phyloP scores from a whole-genome alignment of 192 early-diverging fungal species.

The Lobosporangium transversale region DNA sequence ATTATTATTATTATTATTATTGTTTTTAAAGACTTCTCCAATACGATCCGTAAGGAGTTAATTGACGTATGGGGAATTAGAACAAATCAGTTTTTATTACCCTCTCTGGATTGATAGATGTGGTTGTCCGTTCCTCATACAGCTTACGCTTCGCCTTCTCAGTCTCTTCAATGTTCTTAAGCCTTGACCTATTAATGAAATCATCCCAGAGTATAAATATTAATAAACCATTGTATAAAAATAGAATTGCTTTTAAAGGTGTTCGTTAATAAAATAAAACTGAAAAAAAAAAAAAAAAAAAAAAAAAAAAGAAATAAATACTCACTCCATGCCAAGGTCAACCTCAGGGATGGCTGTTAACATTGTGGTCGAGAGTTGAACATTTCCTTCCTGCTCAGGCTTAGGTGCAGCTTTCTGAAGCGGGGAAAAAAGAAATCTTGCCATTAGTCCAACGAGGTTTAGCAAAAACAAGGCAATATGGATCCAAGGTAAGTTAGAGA shows the following conservation, averaged over 20 bases:
- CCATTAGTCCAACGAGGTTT: too few relatives aligned
- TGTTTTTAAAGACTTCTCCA: too few relatives aligned
- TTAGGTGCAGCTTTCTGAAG: constrained; percentile 64
- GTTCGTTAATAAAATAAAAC: neutral
- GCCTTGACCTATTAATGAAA: constrained; percentile 61
- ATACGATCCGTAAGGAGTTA: too few relatives aligned
- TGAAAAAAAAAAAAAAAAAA: neutral
- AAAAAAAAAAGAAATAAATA: neutral
- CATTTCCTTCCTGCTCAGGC: constrained; percentile 85
- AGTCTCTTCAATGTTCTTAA: constrained; percentile 86
- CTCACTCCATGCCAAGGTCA: constrained; percentile 84
- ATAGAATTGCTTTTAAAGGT: neutral
- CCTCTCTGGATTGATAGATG: constrained; percentile 29
- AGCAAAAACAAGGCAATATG: too few relatives aligned
- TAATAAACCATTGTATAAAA: neutral
- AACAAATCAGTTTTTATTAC: constrained; percentile 17
- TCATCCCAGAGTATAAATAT: too few relatives aligned
- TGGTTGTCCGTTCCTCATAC: constrained; percentile 49
- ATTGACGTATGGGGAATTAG: too few relatives aligned
- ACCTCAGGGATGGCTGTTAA: constrained; percentile 92
- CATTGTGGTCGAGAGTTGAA: constrained; percentile 87
- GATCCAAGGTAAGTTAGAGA: too few relatives aligned
- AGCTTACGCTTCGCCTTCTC: constrained; percentile 77
- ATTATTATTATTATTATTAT: too few relatives aligned
- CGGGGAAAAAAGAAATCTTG: too few relatives aligned